A percentile compares a stretch with the other conserved stretches of the same genome.
These are phyloP conservation scores for Austroboletus novae-zelandiae DNA, from an alignment of 1,284 basidiomycete species.

Conservation along the genomic window DNA sequence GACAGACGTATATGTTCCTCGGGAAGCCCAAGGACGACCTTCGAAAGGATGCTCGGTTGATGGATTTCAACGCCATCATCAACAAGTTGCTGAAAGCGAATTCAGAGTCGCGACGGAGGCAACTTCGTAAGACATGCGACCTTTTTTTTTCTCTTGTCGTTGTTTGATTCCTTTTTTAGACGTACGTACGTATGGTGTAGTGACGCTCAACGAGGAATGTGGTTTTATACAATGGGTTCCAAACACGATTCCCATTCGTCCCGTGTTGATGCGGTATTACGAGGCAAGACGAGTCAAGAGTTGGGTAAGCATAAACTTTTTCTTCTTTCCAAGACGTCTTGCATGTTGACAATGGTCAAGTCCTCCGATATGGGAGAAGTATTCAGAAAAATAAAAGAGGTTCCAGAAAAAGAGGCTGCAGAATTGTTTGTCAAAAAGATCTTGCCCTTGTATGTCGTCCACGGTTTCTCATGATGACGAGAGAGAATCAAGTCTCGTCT, in stretches of 20 bases:
- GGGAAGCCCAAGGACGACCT: conserved; percentile 99
- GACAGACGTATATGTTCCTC: conserved; percentile 86
- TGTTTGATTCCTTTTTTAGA: conserved; percentile 47
- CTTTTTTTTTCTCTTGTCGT: background rate
- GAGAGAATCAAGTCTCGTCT: background rate
- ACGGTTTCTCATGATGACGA: background rate
- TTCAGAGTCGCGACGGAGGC: conserved; percentile 87
- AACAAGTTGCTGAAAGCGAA: conserved; percentile 95
- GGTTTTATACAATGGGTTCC: conserved; percentile 99
- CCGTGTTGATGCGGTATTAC: conserved; percentile 78
- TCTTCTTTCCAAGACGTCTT: background rate
- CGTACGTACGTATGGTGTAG: conserved; percentile 94
- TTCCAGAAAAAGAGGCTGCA: conserved; percentile 50
- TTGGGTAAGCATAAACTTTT: conserved; percentile 52
- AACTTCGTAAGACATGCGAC: conserved; percentile 62
- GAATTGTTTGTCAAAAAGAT: conserved; percentile 63
- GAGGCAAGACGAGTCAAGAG: conserved; percentile 53
- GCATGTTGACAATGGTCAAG: conserved; percentile 23
- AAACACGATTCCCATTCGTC: conserved; percentile 85
- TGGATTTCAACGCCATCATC: conserved; percentile 99
- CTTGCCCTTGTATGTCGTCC: conserved; percentile 50
- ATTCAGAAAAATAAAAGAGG: conserved; percentile 58
- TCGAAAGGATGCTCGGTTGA: conserved; percentile 94
- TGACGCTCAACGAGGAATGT: conserved; percentile 96
- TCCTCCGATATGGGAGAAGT: conserved; percentile 49